Evolutionary conservation across 225 moss, liverwort and hornwort genomes (phyloP).

Genomic region (Straminergon stramineum): DNA sequence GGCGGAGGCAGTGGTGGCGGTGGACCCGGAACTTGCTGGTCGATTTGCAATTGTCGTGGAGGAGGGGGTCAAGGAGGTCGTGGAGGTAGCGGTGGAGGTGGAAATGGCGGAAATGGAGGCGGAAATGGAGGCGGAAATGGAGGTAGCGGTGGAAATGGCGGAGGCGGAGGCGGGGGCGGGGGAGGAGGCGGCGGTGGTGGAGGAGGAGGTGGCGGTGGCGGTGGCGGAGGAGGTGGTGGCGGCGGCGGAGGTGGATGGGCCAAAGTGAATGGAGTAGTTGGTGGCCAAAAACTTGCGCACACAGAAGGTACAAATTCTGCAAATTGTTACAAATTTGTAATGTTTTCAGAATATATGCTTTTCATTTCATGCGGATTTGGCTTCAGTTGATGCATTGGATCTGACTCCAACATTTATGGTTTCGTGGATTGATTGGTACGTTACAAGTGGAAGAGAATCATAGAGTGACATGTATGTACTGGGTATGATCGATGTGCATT

Average conservation of each 20-base stretch:
- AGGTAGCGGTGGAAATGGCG: background rate
- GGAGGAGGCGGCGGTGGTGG: background rate
- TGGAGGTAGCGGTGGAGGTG: background rate
- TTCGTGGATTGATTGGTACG: background rate
- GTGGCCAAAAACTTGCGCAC: constrained; percentile 6
- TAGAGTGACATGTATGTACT: background rate
- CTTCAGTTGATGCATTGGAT: background rate
- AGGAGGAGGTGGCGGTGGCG: fast-evolving
- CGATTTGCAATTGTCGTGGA: constrained; percentile 17
- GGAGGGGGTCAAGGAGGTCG: constrained; percentile 21
- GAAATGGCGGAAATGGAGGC: background rate
- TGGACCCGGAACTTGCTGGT: background rate
- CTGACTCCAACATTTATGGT: background rate
- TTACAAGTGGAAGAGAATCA: background rate
- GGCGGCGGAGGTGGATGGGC: background rate
- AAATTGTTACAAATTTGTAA: background rate
- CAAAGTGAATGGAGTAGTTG: background rate
- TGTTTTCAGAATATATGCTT: background rate
- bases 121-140: background rate
- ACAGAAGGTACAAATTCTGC: background rate
- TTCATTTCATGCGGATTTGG: background rate
- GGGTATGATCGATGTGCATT: background rate
- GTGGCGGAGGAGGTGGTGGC: background rate
- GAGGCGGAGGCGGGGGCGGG: fast-evolving
- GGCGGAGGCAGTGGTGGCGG: background rate